Conservation (phyloP, 495 filamentous ascomycete species). For the Hyaloscypha variabilis region DNA sequence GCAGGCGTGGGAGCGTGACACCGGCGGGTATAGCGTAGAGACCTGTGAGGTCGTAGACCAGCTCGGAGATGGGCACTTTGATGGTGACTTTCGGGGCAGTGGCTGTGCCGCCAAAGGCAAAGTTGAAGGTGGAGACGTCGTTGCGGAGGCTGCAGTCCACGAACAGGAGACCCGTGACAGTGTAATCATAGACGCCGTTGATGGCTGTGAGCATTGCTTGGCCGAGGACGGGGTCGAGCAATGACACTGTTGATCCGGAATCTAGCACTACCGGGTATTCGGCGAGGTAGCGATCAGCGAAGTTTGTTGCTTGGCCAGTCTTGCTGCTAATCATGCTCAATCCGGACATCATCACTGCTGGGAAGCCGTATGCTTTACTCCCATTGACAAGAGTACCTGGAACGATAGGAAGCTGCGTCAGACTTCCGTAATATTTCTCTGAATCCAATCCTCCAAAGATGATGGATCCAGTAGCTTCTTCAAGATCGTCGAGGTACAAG, state of each 20-base stretch:
- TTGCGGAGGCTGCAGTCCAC: background rate
- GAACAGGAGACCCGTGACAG: background rate
- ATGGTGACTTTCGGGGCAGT: background rate
- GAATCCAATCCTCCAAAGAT: background rate
- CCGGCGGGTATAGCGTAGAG: background rate
- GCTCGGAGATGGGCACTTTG: slow-evolving; percentile 2
- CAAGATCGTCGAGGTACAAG: background rate
- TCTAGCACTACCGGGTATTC: background rate
- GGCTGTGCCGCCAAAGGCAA: background rate
- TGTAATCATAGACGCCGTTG: background rate
- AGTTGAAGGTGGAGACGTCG: background rate
- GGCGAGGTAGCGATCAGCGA: background rate
- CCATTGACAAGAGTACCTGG: background rate
- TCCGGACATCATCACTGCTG: background rate
- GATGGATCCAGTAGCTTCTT: background rate
- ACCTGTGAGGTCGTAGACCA: background rate
- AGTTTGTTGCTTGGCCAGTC: background rate
- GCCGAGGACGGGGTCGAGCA: background rate
- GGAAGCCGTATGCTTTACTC: background rate
- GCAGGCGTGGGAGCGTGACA: background rate
- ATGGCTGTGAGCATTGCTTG: background rate
- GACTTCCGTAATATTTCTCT: background rate
- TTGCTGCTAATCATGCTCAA: no score
- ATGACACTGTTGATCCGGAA: background rate
- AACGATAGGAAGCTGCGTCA: background rate